Evolutionary conservation across 2,329 filamentous ascomycete genomes (phyloP).

Genomic region (Cercospora sp.): DNA sequence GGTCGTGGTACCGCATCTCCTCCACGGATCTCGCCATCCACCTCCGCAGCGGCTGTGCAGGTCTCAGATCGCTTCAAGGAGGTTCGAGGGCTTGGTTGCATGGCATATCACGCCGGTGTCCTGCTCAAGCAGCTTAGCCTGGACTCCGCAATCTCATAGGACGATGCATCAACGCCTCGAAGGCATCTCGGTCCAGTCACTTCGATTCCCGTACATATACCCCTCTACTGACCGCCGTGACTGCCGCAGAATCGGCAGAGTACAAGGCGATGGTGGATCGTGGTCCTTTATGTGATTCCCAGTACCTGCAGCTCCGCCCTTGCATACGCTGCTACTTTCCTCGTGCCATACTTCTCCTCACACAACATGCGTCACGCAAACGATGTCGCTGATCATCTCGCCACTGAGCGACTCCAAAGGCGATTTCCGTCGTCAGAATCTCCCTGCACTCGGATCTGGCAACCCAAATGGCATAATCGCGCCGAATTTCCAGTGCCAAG

Average conservation of each 20-base stretch:
- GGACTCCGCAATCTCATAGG: background rate
- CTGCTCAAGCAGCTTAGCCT: background rate
- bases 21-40: constrained; percentile 2
- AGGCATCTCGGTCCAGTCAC: background rate
- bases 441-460: background rate
- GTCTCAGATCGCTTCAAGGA: constrained; percentile 1
- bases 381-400: background rate
- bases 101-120: background rate
- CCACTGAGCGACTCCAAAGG: background rate
- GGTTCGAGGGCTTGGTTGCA: background rate
- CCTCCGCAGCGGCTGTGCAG: background rate
- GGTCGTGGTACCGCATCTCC: background rate
- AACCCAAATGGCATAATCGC: constrained; percentile 1
- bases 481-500: constrained; percentile 7
- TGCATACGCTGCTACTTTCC: background rate
- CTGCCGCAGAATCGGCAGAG: background rate
- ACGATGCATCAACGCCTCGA: background rate
- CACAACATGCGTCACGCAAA: background rate
- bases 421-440: background rate
- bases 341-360: background rate
- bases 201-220: background rate
- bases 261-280: background rate
- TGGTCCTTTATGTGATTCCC: background rate
- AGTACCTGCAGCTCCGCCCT: background rate
- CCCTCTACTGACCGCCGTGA: background rate